Evolutionary conservation across 2,329 filamentous ascomycete species (phyloP).

Genomic region (Diatrype stigma): DNA sequence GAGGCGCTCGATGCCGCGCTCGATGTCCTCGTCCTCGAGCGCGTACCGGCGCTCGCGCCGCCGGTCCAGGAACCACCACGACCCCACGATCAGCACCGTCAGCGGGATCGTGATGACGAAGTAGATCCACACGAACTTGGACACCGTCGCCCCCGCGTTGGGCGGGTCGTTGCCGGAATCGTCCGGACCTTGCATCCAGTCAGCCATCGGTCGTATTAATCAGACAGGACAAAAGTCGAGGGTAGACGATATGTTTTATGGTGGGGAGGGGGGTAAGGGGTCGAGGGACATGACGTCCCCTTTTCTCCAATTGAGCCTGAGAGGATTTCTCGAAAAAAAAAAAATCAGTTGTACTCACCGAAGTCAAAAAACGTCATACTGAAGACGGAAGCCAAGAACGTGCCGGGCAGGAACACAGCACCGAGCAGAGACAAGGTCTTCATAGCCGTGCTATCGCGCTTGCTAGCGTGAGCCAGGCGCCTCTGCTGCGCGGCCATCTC

Average conservation of each 20-base stretch:
- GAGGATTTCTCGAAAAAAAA: too few relatives aligned
- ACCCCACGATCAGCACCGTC: constrained; percentile 49
- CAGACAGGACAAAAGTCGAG: not conserved
- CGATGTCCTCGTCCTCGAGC: constrained; percentile 47
- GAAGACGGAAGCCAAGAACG: constrained; percentile 59
- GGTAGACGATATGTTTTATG: not conserved
- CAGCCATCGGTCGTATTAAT: too few relatives aligned
- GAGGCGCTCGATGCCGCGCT: constrained; percentile 52
- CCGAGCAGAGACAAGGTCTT: constrained; percentile 62
- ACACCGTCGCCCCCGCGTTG: constrained; percentile 40
- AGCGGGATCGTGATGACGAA: constrained; percentile 58
- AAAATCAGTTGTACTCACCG: constrained; percentile 34
- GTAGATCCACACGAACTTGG: constrained; percentile 57
- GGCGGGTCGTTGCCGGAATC: constrained; percentile 8
- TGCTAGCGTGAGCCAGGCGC: constrained; percentile 55
- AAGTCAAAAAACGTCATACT: constrained; percentile 67
- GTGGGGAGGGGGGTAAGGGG: not conserved
- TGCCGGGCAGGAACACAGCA: constrained; percentile 59
- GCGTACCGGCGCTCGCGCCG: constrained; percentile 45
- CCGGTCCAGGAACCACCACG: constrained; percentile 53
- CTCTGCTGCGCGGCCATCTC: constrained; percentile 59
- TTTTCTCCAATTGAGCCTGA: too few relatives aligned
- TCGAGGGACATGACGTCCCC: too few relatives aligned
- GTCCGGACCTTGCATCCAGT: constrained; percentile 9
- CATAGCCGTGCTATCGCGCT: constrained; percentile 60